Conservation (phyloP, 1,284 basidiomycete species). For the Trametes sp. region DNA sequence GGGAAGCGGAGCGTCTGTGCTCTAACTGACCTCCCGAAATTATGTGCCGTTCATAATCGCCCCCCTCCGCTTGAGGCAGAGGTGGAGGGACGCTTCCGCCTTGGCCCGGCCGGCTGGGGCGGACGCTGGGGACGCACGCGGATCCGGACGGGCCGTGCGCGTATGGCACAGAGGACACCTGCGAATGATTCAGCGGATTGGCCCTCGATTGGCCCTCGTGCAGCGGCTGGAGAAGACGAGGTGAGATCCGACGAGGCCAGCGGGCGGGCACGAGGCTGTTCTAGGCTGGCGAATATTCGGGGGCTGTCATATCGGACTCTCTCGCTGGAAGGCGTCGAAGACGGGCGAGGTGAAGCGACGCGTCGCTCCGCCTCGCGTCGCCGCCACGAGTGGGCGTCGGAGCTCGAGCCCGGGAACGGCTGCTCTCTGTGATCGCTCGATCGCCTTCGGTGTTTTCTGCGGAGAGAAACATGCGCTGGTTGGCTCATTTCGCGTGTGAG, state of each 20-base stretch:
- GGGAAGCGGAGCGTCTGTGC: slow-evolving; percentile 1
- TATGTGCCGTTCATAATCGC: slow-evolving; percentile 4
- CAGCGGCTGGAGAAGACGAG: not conserved
- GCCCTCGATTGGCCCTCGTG: slow-evolving; percentile 2
- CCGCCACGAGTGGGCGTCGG: not conserved
- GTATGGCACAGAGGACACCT: not conserved
- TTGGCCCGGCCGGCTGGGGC: not conserved
- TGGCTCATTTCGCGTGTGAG: slow-evolving; percentile 1
- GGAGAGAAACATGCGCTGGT: not conserved
- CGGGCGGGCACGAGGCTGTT: slow-evolving; percentile 12
- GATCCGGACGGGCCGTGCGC: slow-evolving; percentile 2
- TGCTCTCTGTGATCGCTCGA: slow-evolving; percentile 6
- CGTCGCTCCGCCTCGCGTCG: not conserved
- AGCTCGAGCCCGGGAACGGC: not conserved
- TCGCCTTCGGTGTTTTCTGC: not conserved
- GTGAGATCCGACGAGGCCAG: slow-evolving; percentile 1
- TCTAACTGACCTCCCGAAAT: slow-evolving; percentile 2
- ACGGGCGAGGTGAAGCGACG: slow-evolving; percentile 2
- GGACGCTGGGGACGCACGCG: not conserved
- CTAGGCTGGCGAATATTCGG: slow-evolving; percentile 15
- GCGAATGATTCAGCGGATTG: slow-evolving; percentile 1
- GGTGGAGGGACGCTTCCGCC: not conserved
- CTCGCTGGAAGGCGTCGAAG: not conserved
- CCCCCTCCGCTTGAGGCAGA: not conserved
- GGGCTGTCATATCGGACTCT: slow-evolving; percentile 12